These are phyloP conservation scores for Suillus clintonianus DNA, from an alignment of 768 basidiomycete species.

Conservation along the genomic window DNA sequence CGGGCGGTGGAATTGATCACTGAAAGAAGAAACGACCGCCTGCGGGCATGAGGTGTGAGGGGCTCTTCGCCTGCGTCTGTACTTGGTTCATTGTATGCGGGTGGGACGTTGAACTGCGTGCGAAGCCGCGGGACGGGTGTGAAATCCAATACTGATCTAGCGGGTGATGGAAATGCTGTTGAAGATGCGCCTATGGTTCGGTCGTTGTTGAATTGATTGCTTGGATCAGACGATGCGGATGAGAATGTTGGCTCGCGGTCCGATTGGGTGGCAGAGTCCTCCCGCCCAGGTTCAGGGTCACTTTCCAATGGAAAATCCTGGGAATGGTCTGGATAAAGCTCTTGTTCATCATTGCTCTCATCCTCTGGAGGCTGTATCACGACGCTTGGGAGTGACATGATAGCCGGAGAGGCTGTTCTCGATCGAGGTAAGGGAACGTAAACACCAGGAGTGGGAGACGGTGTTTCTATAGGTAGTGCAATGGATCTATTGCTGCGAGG, in stretches of 20 bases:
- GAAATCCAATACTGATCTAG: conserved; percentile 49
- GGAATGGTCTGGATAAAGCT: background rate
- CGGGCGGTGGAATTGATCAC: conserved; percentile 83
- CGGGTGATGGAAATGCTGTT: conserved; percentile 55
- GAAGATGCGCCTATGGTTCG: conserved; percentile 35
- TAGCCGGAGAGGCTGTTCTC: conserved; percentile 48
- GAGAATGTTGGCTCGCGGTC: conserved; percentile 69
- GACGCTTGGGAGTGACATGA: conserved; percentile 28
- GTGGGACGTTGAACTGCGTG: conserved; percentile 59
- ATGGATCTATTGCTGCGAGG: conserved; percentile 57
- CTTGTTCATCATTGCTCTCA: conserved; percentile 16
- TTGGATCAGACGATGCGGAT: conserved; percentile 54
- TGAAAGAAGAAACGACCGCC: conserved; percentile 79
- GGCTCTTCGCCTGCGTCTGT: conserved; percentile 37
- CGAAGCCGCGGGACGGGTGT: conserved; percentile 67
- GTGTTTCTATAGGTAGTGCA: conserved; percentile 38
- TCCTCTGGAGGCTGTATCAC: conserved; percentile 23
- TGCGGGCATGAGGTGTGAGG: conserved; percentile 70
- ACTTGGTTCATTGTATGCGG: conserved; percentile 42
- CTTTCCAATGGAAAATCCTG: conserved; percentile 19
- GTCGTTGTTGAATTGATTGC: conserved; percentile 28
- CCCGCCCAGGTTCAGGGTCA: conserved; percentile 20
- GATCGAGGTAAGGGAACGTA: conserved; percentile 56
- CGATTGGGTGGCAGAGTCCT: conserved; percentile 27
- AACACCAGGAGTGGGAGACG: conserved; percentile 49